phyloP scores from a whole-genome alignment of 129 eudicot genomes.

The Silybum marianum region DNA sequence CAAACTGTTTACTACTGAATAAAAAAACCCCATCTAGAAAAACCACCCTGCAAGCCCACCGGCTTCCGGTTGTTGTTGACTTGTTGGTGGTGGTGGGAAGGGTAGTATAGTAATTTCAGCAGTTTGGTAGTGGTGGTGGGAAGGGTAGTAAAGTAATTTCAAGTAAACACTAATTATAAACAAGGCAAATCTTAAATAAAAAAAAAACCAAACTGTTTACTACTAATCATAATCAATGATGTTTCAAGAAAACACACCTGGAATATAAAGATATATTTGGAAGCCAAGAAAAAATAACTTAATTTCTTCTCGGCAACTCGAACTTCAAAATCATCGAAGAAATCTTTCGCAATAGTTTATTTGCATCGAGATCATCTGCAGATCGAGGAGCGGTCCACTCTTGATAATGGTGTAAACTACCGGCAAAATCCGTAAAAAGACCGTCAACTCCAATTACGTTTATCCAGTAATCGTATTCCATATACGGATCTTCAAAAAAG shows the following conservation, averaged over 20 bases:
- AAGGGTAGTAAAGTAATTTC: slow-evolving; percentile 20
- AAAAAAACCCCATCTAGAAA: slow-evolving; percentile 15
- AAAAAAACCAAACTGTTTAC: slow-evolving; percentile 18
- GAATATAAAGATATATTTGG: not conserved
- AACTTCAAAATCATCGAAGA: slow-evolving; percentile 50
- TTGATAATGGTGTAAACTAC: slow-evolving; percentile 75
- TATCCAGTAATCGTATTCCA: slow-evolving; percentile 84
- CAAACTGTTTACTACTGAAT: slow-evolving; percentile 14
- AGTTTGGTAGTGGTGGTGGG: not conserved
- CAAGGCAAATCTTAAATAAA: not conserved
- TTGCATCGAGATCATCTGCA: slow-evolving; percentile 41
- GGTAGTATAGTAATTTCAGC: not conserved
- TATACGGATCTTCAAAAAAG: slow-evolving; percentile 79
- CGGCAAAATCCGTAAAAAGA: slow-evolving; percentile 78
- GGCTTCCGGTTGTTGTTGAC: not conserved
- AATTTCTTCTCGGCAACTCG: slow-evolving; percentile 23
- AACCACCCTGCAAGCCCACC: not conserved
- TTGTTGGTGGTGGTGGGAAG: not conserved
- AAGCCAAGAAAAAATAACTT: slow-evolving; percentile 16
- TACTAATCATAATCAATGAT: not conserved
- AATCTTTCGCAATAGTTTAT: slow-evolving; percentile 44
- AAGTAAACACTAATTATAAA: not conserved
- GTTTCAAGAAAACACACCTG: slow-evolving; percentile 17
- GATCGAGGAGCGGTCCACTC: slow-evolving; percentile 69
- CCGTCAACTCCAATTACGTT: slow-evolving; percentile 77